A percentile compares a stretch with the other conserved stretches of the same genome.
Evolutionary conservation across 345 rosid genomes (phyloP).

Genomic region (Aquilaria malaccensis): DNA sequence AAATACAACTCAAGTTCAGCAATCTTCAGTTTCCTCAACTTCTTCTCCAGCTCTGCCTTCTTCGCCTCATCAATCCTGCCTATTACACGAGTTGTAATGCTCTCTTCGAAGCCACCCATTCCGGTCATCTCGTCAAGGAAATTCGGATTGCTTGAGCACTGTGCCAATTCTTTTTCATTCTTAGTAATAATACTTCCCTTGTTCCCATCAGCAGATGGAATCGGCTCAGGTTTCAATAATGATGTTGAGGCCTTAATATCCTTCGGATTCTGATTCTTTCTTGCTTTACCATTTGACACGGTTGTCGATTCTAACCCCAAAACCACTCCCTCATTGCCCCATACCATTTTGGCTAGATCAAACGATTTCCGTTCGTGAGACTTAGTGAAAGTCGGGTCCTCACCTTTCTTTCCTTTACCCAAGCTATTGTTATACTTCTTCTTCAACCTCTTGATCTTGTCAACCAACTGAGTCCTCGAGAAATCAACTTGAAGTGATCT

Average conservation of each 20-base stretch:
- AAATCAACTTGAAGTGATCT: slow-evolving; percentile 11
- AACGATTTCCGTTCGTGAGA: slow-evolving; percentile 19
- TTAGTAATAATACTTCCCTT: not conserved
- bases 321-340: slow-evolving; percentile 17
- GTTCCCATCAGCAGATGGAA: not conserved
- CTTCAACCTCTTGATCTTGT: slow-evolving; percentile 20
- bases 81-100: slow-evolving; percentile 8
- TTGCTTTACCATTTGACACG: not conserved
- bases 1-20: slow-evolving; percentile 23
- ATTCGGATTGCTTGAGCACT: not conserved
- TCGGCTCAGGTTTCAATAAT: not conserved
- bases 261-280: not conserved
- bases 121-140: slow-evolving; percentile 1
- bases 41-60: slow-evolving; percentile 18
- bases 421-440: slow-evolving; percentile 20
- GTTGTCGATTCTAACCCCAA: not conserved
- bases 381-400: slow-evolving; percentile 15
- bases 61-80: slow-evolving; percentile 10
- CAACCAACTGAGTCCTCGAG: slow-evolving; percentile 12
- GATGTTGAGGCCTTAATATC: not conserved
- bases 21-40: slow-evolving; percentile 20
- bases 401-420: slow-evolving; percentile 16
- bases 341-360: slow-evolving; percentile 21
- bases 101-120: slow-evolving; percentile 12
- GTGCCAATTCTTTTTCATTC: not conserved